Conservation (phyloP, 768 basidiomycete species). For the Leccinum subgranulosum region DNA sequence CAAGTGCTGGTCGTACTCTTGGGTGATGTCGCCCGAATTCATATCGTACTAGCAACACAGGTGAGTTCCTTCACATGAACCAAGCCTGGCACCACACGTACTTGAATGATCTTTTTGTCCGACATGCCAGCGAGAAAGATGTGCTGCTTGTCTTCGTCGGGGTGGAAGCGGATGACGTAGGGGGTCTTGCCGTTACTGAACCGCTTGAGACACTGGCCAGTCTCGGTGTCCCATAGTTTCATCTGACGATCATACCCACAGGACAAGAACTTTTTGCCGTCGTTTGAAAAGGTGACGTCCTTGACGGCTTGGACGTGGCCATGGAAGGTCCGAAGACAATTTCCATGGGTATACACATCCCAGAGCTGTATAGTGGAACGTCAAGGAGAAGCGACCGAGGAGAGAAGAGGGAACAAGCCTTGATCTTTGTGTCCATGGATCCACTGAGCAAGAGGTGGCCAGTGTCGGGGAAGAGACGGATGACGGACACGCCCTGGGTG, state of each 20-base stretch:
- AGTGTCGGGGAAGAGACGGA: constrained; percentile 88
- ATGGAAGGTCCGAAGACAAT: constrained; percentile 95
- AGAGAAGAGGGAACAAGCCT: constrained; percentile 46
- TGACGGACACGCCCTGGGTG: constrained; percentile 91
- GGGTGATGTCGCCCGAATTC: constrained; percentile 90
- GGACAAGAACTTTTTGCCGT: constrained; percentile 84
- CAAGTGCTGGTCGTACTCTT: constrained; percentile 98
- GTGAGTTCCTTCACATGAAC: constrained; percentile 1
- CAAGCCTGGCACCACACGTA: constrained; percentile 32
- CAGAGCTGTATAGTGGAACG: constrained; percentile 65
- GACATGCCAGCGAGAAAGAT: constrained; percentile 98
- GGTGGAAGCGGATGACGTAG: constrained; percentile 93
- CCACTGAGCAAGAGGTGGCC: constrained; percentile 92
- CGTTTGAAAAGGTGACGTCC: constrained; percentile 93
- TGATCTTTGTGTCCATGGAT: constrained; percentile 98
- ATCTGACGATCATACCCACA: constrained; percentile 96
- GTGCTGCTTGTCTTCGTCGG: constrained; percentile 93
- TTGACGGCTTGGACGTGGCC: constrained; percentile 97
- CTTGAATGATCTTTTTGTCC: constrained; percentile 99
- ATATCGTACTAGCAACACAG: constrained; percentile 76
- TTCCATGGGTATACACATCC: constrained; percentile 97
- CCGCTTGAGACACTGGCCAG: constrained; percentile 93
- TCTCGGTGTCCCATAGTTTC: constrained; percentile 99
- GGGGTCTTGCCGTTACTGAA: constrained; percentile 98
- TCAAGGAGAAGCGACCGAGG: constrained; percentile 1